Conservation (phyloP, 139 green algal genomes). For the Picochlorum sp. region DNA sequence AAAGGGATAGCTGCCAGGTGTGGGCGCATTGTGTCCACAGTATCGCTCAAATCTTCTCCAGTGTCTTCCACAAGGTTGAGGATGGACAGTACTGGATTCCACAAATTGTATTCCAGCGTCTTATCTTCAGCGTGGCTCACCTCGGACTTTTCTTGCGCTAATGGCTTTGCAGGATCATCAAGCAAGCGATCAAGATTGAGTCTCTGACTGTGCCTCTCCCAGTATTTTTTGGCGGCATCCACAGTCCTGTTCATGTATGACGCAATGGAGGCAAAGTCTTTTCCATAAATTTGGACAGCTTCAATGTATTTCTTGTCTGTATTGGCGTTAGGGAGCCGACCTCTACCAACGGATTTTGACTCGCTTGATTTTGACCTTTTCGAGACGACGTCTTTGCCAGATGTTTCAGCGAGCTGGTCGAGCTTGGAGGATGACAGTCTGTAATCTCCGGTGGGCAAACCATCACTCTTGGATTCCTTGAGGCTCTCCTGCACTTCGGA, state of each 20-base stretch:
- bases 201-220: slow-evolving; percentile 38
- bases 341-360: background rate
- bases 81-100: background rate
- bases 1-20: background rate
- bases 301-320: slow-evolving; percentile 50
- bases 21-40: background rate
- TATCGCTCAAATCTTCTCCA: background rate
- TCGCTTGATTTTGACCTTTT: background rate
- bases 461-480: no score
- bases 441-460: no score
- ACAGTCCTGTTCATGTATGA: slow-evolving; percentile 29
- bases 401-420: no score
- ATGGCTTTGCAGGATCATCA: slow-evolving; percentile 1
- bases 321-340: background rate
- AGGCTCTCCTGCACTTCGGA: no score
- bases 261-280: slow-evolving; percentile 32
- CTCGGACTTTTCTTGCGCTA: background rate
- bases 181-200: slow-evolving; percentile 40
- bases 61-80: background rate
- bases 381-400: background rate
- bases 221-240: slow-evolving; percentile 44
- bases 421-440: no score
- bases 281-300: slow-evolving; percentile 40
- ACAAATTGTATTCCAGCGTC: background rate
- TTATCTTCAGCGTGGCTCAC: background rate